Evolutionary conservation across 2,329 filamentous ascomycete genomes (phyloP).

Genomic region (Verticillium longisporum): DNA sequence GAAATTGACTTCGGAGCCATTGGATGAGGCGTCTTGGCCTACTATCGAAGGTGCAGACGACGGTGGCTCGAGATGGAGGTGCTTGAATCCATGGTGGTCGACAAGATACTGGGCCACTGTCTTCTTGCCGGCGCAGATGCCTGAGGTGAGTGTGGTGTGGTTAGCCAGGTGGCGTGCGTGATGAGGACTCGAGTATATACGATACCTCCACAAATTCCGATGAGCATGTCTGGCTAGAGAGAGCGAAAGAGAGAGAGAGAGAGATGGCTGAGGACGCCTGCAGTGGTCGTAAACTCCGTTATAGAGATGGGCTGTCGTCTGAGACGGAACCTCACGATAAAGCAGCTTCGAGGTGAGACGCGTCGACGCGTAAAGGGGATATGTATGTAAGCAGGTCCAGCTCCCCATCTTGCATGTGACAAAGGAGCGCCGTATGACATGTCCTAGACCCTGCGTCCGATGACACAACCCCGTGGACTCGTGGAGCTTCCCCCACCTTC

Average conservation of each 20-base stretch:
- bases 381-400: not conserved
- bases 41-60: not conserved
- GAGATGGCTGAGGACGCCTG: too few species aligned
- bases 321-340: not conserved
- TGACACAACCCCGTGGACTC: not conserved
- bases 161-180: slow-evolving; percentile 7
- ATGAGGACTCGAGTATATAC: slow-evolving; percentile 7
- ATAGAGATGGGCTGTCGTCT: not conserved
- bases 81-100: slow-evolving; percentile 74
- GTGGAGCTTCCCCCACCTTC: not conserved
- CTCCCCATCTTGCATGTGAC: not conserved
- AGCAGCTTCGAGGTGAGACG: not conserved
- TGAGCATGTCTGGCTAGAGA: slow-evolving; percentile 51
- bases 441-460: not conserved
- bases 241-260: not conserved
- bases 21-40: not conserved
- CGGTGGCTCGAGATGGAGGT: slow-evolving; percentile 50
- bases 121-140: slow-evolving; percentile 88
- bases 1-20: not conserved
- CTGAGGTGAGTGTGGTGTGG: slow-evolving; percentile 33
- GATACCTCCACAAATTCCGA: slow-evolving; percentile 68
- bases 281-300: too few species aligned
- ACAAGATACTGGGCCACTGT: slow-evolving; percentile 85
- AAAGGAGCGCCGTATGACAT: not conserved
- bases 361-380: slow-evolving; percentile 1